Evolutionary conservation across 352 stramenopile genomes (phyloP).

Genomic region (Globisporangium paroecandrum): DNA sequence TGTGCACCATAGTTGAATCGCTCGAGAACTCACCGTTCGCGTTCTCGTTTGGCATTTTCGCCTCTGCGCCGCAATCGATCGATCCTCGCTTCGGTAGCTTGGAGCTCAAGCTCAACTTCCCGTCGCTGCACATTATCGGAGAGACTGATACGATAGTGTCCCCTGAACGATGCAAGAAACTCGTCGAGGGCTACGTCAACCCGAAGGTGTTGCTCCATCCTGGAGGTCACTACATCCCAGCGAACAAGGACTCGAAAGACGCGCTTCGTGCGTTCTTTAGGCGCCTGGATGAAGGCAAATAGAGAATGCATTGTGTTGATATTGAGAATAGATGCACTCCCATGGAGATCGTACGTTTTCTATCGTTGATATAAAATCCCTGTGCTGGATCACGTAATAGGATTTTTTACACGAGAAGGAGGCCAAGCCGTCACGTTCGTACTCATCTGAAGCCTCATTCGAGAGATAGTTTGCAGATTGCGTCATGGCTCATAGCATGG

Average conservation of each 20-base stretch:
- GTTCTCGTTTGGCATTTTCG: conserved; percentile 77
- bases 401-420: no score
- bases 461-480: no score
- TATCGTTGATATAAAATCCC: no score
- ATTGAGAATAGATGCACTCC: neutral
- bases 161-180: conserved; percentile 46
- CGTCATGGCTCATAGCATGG: no score
- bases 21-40: conserved; percentile 44
- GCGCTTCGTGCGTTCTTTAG: conserved; percentile 67
- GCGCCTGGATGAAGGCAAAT: conserved; percentile 23
- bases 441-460: no score
- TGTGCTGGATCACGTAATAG: no score
- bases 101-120: conserved; percentile 44
- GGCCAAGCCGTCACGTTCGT: no score
- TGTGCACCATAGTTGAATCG: conserved; percentile 25
- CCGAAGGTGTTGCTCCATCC: conserved; percentile 63
- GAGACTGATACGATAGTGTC: conserved; percentile 69
- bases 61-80: conserved; percentile 45
- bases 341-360: neutral
- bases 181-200: conserved; percentile 54
- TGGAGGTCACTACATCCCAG: conserved; percentile 83
- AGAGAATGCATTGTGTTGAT: neutral
- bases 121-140: conserved; percentile 80
- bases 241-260: conserved; percentile 82
- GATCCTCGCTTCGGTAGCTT: conserved; percentile 45